phyloP scores from a whole-genome alignment of 129 eudicot genomes.

The carrot (Daucus carota) region DH1_v3.0 NC_030383.2:45678501-45679000 shows the following conservation, averaged over 20 bases:
- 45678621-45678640: background rate
- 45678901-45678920: too few species aligned
- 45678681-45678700: background rate
- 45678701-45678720: background rate
- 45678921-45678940: too few species aligned
- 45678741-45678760: background rate
- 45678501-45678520: background rate
- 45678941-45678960: too few species aligned
- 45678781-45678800: too few species aligned
- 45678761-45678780: too few species aligned
- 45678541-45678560: conserved; percentile 3
- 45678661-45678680: background rate
- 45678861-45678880: too few species aligned
- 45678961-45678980: too few species aligned
- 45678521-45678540: background rate
- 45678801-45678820: too few species aligned
- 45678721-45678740: background rate
- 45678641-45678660: conserved; percentile 1
- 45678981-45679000: too few species aligned
- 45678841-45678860: too few species aligned
- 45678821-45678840: too few species aligned
- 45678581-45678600: background rate
- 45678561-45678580: background rate
- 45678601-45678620: background rate
- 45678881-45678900: too few species aligned